Evolutionary conservation across 2,329 filamentous ascomycete genomes (phyloP).

Genomic region (Diplocarpon mali): DNA sequence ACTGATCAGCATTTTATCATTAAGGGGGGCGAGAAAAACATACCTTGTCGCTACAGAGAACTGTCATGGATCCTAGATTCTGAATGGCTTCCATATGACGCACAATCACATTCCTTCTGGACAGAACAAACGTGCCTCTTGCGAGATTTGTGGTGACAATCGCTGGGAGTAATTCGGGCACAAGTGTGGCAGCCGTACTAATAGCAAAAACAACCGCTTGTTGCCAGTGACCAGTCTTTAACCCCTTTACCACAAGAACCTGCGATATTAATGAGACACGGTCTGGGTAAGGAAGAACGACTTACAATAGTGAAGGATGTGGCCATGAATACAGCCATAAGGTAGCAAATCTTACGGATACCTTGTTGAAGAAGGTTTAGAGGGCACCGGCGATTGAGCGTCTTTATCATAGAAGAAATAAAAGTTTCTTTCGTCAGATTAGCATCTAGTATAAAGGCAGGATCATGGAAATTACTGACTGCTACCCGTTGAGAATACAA

Average conservation of each 20-base stretch:
- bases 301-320: neutral
- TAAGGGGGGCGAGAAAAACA: neutral
- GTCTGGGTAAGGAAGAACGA: neutral
- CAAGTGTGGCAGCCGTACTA: slow-evolving; percentile 3
- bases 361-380: slow-evolving; percentile 4
- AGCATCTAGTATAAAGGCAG: neutral
- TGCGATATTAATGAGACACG: neutral
- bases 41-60: slow-evolving; percentile 9
- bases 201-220: slow-evolving; percentile 2
- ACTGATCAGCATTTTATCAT: neutral
- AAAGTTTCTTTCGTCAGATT: slow-evolving; percentile 1
- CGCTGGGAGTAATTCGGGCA: slow-evolving; percentile 9
- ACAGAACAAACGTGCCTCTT: slow-evolving; percentile 1
- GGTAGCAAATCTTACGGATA: slow-evolving; percentile 1
- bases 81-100: slow-evolving; percentile 6
- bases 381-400: slow-evolving; percentile 5
- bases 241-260: slow-evolving; percentile 4
- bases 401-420: slow-evolving; percentile 8
- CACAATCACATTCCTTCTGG: slow-evolving; percentile 2
- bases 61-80: slow-evolving; percentile 3
- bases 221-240: neutral
- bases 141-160: slow-evolving; percentile 6
- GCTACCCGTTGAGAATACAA: slow-evolving; percentile 7
- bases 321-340: slow-evolving; percentile 6
- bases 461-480: neutral